A percentile compares a stretch with the other conserved stretches of the same genome.
Conservation (phyloP, 352 stramenopile species). For the Globisporangium abappressorium region DNA sequence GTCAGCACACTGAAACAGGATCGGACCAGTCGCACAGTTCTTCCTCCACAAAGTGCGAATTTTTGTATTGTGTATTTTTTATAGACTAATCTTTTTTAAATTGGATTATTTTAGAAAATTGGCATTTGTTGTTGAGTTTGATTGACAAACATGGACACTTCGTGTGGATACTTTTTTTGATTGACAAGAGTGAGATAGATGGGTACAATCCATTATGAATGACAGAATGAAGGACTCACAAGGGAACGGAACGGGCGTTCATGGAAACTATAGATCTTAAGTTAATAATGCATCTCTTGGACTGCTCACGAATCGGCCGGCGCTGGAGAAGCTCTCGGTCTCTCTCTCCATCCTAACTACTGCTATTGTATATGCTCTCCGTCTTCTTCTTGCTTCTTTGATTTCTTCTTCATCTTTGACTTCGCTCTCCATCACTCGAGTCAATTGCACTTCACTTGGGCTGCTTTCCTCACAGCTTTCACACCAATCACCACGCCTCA, state of each 20-base stretch:
- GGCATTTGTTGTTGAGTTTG: not conserved
- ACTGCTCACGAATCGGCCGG: not conserved
- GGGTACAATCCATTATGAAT: not conserved
- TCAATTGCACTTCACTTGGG: not conserved
- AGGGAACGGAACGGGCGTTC: not conserved
- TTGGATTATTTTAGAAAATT: too few relatives aligned
- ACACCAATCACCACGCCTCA: not conserved
- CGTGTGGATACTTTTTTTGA: not conserved
- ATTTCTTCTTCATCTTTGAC: not conserved
- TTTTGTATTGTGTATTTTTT: not conserved
- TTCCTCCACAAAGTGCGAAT: not conserved
- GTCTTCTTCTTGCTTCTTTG: not conserved
- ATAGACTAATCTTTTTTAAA: too few relatives aligned
- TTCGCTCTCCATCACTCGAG: not conserved
- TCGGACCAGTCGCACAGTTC: not conserved
- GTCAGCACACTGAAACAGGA: not conserved
- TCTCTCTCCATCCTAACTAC: conserved; percentile 3
- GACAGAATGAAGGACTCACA: not conserved
- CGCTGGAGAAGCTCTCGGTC: not conserved
- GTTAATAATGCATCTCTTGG: conserved; percentile 4
- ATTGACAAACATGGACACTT: not conserved
- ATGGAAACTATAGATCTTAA: conserved; percentile 11
- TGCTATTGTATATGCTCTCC: not conserved
- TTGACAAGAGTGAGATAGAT: not conserved
- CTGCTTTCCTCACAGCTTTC: not conserved